Conservation (phyloP, 2,329 filamentous ascomycete species). For the Anthostomella pinea region DNA sequence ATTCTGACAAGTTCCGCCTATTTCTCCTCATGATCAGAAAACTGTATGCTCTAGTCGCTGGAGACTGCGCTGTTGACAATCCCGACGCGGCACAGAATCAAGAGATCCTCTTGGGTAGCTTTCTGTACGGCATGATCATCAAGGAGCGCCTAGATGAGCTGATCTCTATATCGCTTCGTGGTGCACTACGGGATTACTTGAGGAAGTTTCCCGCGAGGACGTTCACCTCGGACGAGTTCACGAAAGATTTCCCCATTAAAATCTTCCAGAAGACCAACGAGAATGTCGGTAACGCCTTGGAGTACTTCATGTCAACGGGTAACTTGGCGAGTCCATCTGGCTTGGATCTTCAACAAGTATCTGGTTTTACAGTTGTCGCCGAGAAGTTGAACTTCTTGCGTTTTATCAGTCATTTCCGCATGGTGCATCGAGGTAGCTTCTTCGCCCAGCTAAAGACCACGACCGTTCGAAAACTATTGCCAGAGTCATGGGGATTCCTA, state of each 20-base stretch:
- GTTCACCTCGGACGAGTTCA: slow-evolving; percentile 76
- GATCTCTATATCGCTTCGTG: slow-evolving; percentile 55
- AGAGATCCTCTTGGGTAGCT: slow-evolving; percentile 88
- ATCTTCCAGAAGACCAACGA: slow-evolving; percentile 82
- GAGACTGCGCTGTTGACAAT: slow-evolving; percentile 91
- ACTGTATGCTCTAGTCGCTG: slow-evolving; percentile 87
- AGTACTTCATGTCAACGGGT: slow-evolving; percentile 95
- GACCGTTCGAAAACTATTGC: slow-evolving; percentile 89
- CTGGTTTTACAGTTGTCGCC: slow-evolving; percentile 93
- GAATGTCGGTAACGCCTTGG: slow-evolving; percentile 80
- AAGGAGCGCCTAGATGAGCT: slow-evolving; percentile 95
- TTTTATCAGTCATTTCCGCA: slow-evolving; percentile 98
- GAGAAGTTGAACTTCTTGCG: slow-evolving; percentile 99
- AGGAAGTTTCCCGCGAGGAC: slow-evolving; percentile 59
- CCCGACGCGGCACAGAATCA: slow-evolving; percentile 96
- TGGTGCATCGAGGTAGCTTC: slow-evolving; percentile 98
- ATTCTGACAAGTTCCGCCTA: slow-evolving; percentile 90
- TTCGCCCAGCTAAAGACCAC: slow-evolving; percentile 98
- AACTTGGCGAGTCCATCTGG: slow-evolving; percentile 90
- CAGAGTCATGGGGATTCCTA: slow-evolving; percentile 96
- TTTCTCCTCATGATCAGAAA: slow-evolving; percentile 95
- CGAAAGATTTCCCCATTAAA: slow-evolving; percentile 72
- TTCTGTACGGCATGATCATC: slow-evolving; percentile 90
- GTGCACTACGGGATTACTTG: slow-evolving; percentile 55
- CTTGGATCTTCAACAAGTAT: slow-evolving; percentile 89